Conservation (phyloP, 1,139 yeast genomes). For the Sugiyamaella xylanicola region DNA sequence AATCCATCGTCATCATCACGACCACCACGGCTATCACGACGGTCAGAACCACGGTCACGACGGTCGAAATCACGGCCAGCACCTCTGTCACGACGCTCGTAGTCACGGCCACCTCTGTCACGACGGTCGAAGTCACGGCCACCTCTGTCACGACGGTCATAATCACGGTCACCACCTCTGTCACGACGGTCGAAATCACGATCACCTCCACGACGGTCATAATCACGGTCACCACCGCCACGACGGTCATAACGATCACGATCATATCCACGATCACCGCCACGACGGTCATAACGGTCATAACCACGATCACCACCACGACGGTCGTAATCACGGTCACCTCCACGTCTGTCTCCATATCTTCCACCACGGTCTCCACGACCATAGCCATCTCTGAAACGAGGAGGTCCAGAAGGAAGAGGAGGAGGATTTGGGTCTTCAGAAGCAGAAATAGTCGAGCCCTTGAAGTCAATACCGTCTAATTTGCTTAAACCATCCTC, state of each 20-base stretch:
- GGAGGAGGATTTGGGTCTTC: conserved; percentile 64
- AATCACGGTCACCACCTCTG: conserved; percentile 27
- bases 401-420: conserved; percentile 31
- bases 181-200: conserved; percentile 28
- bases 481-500: conserved; percentile 67
- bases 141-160: conserved; percentile 24
- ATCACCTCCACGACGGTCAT: background rate
- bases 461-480: conserved; percentile 73
- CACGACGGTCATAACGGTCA: conserved; percentile 25
- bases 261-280: conserved; percentile 17
- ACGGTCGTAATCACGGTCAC: conserved; percentile 27
- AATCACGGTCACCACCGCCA: conserved; percentile 28
- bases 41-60: conserved; percentile 25
- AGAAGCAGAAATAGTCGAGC: conserved; percentile 64
- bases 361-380: conserved; percentile 30
- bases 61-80: conserved; percentile 22
- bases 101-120: conserved; percentile 19
- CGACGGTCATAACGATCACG: conserved; percentile 26
- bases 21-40: conserved; percentile 26
- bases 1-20: conserved; percentile 18
- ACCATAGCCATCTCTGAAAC: conserved; percentile 27
- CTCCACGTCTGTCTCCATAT: conserved; percentile 31
- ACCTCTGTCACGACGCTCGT: conserved; percentile 25
- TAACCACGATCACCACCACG: conserved; percentile 23
- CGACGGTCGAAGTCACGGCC: conserved; percentile 24